Evolutionary conservation across 306 rosid species (phyloP), one percentile per base, ranked within the genome.

Genomic region (Malus sylvestris): DNA sequence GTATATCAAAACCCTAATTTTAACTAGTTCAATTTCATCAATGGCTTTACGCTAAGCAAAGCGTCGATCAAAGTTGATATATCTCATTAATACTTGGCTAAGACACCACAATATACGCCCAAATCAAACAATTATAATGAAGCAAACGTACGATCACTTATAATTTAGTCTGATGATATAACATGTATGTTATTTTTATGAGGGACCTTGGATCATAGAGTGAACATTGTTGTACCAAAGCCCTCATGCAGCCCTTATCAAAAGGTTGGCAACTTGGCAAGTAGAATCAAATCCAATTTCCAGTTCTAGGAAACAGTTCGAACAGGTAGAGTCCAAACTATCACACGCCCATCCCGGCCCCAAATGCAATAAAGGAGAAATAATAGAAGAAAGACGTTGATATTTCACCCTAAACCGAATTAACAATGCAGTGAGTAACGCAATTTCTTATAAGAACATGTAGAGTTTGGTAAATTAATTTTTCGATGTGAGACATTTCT

Each of bases 291-390:
- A 29, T 46, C 45, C 72, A 33, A 61, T 27, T 46, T 57, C 71
- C 67, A 3, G 18, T 18, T 72, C 29, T 38, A 25, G 44, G 49
- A 27, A 60, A 78, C 62, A 52, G 55, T 73, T 67, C 72, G 64
- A 78, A 44, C 76, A 68, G 74, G 68, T 73, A 73, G 61, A 78
- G 55, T 78, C 85, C 85, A 69, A 82, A 82, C 33, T 14, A 42
- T 13, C 80, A 77, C 80, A 77, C 49, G 51, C 59, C 51, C 81
- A 59, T 67, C 61, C 29, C 68, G 40, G 11, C 32, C 44, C 49
- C 52, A 45, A 38, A 15, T 53, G 49, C 42, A 11, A 70, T 66
- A 77, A 25, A n/a, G 62, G 62, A 55, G 60, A 49, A 18, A 14
- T 14, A 49, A 49, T 14, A 49, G 7, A 49, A 35, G 40, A 35